Evolutionary conservation across 2,329 filamentous ascomycete species (phyloP), one percentile per base, ranked within the genome.

Genomic region (Orbilia oligospora): DNA sequence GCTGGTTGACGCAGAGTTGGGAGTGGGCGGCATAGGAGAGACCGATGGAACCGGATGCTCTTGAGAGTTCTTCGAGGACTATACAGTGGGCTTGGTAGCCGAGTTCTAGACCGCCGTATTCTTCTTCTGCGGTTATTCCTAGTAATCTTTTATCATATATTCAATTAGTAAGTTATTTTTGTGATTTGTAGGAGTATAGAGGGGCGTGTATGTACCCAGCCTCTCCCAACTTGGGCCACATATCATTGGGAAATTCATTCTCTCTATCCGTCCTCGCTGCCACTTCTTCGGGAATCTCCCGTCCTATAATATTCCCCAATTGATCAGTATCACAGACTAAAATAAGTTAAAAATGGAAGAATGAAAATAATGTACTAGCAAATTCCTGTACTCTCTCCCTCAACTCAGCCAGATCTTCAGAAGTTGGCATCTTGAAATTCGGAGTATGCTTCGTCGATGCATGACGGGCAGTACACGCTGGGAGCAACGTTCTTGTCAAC

Each of bases 21-120:
- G 92, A 96, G 85, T 99, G 96, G 6, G 96, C 96, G 1, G 95
- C 95, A 84, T 98, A 99, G 81, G 93, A 97, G 56, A 99, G 88
- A 0, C 90, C 95, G 82, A 97, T 93, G 80, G 71, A 84, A 85
- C 88, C 94, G 66, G 92, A 95, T 1, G 95, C 95, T 75, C 95
- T 89, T 71, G 92, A 96, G 49, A 99, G 87, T 87, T 98, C 96
- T 85, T 99, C 96, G 90, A 98, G 92, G 55, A 97, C 93, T 5
- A 97, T 87, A 83, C 93, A 97, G 86, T 99, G 96, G 53, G 96
- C 95, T 86, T 98, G 95, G 85, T 98, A 99, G 10, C 96, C 96
- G 90, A 98, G 91, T 0, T 88, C 93, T 55, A 98, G 85, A 1
- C 95, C 96, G 44, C 96, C 96, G 66, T 96, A 93, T 71, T 93